Percentiles rank a stretch among this genome's conserved stretches.
phyloP scores from a whole-genome alignment of 1,284 basidiomycete species.

The Moesziomyces sp. region DNA sequence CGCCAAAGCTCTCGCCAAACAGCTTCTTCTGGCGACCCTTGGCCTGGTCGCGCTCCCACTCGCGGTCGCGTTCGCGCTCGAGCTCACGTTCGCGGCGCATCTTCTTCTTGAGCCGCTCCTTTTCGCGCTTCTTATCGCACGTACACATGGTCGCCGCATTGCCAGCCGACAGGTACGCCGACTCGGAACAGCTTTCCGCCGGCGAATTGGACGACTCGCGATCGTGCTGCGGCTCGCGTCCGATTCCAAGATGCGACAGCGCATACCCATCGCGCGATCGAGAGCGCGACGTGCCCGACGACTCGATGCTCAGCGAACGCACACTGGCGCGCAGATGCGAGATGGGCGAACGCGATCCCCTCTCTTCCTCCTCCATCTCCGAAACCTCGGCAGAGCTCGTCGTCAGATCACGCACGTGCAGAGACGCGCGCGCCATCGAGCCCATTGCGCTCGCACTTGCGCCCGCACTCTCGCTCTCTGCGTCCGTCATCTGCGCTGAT shows the following conservation, averaged over 20 bases:
- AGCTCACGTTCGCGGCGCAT: slow-evolving; percentile 45
- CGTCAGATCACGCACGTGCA: slow-evolving; percentile 1
- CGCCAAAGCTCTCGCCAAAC: slow-evolving; percentile 48
- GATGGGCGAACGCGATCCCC: slow-evolving; percentile 18
- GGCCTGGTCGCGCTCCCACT: slow-evolving; percentile 48
- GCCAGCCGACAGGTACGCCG: slow-evolving; percentile 16
- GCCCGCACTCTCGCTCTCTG: slow-evolving; percentile 14
- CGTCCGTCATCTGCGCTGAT: slow-evolving; percentile 43
- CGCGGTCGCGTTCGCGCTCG: slow-evolving; percentile 48
- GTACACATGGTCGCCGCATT: slow-evolving; percentile 29
- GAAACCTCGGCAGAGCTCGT: slow-evolving; percentile 24
- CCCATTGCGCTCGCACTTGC: no score
- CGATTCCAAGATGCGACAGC: slow-evolving; percentile 13
- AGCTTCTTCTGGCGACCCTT: slow-evolving; percentile 41
- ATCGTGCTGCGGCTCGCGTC: slow-evolving; percentile 16
- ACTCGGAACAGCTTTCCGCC: slow-evolving; percentile 41
- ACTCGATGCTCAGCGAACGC: slow-evolving; percentile 38
- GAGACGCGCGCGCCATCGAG: neutral
- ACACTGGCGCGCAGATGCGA: slow-evolving; percentile 32
- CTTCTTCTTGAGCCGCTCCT: slow-evolving; percentile 47
- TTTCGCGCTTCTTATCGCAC: slow-evolving; percentile 50
- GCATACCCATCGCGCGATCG: slow-evolving; percentile 19
- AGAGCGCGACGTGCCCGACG: slow-evolving; percentile 17
- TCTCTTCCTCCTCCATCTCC: slow-evolving; percentile 34
- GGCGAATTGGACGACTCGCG: slow-evolving; percentile 44